Evolutionary conservation across 495 filamentous ascomycete species (phyloP).

Genomic region (Annulohypoxylon bovei): DNA sequence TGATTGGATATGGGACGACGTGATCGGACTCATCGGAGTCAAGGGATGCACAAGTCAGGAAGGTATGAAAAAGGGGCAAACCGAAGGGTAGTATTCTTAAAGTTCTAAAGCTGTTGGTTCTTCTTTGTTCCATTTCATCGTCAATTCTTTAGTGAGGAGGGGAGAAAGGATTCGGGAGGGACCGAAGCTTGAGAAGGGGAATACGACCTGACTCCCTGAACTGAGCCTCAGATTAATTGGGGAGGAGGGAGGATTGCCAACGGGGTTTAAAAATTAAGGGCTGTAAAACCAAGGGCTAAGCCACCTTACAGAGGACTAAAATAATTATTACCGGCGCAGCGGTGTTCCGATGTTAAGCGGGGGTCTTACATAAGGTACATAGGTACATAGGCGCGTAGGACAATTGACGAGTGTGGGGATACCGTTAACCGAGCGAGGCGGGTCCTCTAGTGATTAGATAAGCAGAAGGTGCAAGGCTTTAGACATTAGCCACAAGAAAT

Average conservation of each 20-base stretch:
- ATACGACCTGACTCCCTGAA: neutral
- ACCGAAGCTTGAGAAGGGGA: neutral
- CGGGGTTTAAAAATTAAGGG: conserved; percentile 28
- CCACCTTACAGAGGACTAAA: neutral
- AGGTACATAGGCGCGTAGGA: neutral
- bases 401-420: neutral
- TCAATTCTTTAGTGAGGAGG: neutral
- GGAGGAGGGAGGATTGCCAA: conserved; percentile 17
- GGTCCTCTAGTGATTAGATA: neutral
- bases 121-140: neutral
- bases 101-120: neutral
- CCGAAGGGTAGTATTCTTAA: neutral
- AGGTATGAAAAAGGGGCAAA: neutral
- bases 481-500: neutral
- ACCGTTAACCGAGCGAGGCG: neutral
- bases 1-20: conserved; percentile 20
- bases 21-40: neutral
- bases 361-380: neutral
- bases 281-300: conserved; percentile 2
- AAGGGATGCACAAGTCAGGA: neutral
- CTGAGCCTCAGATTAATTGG: conserved; percentile 27
- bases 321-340: neutral
- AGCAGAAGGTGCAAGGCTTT: neutral
- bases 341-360: neutral
- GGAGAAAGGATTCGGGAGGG: neutral